Evolutionary conservation across 768 basidiomycete genomes (phyloP).

Genomic region (Trametes coccinea): DNA sequence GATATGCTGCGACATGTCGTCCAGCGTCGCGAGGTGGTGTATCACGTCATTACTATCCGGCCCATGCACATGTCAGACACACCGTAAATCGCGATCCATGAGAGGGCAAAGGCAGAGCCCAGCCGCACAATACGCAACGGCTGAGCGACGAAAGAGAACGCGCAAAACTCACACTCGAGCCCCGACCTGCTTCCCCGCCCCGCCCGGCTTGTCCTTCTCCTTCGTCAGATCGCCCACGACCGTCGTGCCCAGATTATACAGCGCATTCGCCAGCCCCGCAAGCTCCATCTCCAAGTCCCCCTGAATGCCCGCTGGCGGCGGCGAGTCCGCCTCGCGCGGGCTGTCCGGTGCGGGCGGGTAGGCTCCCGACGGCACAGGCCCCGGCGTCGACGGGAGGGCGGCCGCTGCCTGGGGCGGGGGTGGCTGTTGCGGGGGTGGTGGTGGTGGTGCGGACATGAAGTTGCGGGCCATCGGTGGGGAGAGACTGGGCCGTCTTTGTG

Average conservation of each 20-base stretch:
- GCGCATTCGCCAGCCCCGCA: conserved; percentile 70
- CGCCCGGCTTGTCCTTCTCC: conserved; percentile 67
- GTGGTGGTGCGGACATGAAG: conserved; percentile 15
- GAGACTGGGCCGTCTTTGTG: background rate
- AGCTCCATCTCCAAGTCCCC: conserved; percentile 79
- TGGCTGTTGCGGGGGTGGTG: background rate
- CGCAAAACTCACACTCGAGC: conserved; percentile 57
- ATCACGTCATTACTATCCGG: conserved; percentile 72
- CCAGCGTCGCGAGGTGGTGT: conserved; percentile 61
- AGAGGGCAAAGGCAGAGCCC: no score
- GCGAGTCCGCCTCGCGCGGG: conserved; percentile 73
- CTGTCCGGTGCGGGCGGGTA: conserved; percentile 52
- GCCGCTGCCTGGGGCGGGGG: background rate
- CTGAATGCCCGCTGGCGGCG: conserved; percentile 64
- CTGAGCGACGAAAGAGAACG: background rate
- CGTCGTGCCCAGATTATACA: conserved; percentile 82
- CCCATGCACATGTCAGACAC: background rate
- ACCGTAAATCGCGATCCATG: no score
- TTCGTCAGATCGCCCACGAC: conserved; percentile 83
- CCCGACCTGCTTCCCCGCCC: conserved; percentile 74
- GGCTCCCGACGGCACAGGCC: background rate
- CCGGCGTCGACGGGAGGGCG: background rate
- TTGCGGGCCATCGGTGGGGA: conserved; percentile 19
- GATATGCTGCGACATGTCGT: conserved; percentile 64
- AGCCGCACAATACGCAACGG: background rate